Evolutionary conservation across 2,329 filamentous ascomycete species (phyloP).

Genomic region (Penicillium sp.): DNA sequence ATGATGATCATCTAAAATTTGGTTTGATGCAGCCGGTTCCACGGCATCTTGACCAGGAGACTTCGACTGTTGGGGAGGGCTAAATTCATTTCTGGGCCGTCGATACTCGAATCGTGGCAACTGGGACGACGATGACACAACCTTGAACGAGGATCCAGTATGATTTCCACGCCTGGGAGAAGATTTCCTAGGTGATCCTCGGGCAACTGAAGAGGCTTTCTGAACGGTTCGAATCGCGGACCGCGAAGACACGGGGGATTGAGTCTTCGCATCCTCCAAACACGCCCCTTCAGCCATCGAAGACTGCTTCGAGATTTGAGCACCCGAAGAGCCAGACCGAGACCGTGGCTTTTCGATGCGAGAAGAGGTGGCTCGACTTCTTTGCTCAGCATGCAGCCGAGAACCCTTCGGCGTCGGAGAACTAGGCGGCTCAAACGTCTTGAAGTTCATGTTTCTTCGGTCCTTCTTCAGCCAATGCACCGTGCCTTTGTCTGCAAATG

Average conservation of each 20-base stretch:
- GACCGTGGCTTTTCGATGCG: too few relatives aligned
- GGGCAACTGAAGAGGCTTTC: too few relatives aligned
- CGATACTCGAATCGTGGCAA: conserved; percentile 39
- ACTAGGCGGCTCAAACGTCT: conserved; percentile 33
- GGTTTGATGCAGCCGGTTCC: not conserved
- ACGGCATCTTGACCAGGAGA: too few relatives aligned
- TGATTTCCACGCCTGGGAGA: conserved; percentile 2
- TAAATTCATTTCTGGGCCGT: conserved; percentile 12
- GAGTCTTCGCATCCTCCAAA: too few relatives aligned
- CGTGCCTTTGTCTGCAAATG: conserved; percentile 2
- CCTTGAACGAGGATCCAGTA: conserved; percentile 23
- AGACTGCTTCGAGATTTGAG: too few relatives aligned
- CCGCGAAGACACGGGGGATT: too few relatives aligned
- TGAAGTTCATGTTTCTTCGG: conserved; percentile 24
- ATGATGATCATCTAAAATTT: not conserved
- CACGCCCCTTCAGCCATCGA: too few relatives aligned
- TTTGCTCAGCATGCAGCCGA: too few relatives aligned
- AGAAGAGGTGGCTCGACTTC: too few relatives aligned
- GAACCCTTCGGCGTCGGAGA: conserved; percentile 28
- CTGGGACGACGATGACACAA: conserved; percentile 35
- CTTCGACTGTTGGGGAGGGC: conserved; percentile 6
- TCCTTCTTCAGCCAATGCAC: conserved; percentile 30
- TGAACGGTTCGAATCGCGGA: too few relatives aligned
- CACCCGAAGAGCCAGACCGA: too few relatives aligned
- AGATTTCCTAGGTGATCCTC: not conserved